Base-by-base conservation (phyloP, 2,329 filamentous ascomycete species). In the Xylaria sp. region DNA sequence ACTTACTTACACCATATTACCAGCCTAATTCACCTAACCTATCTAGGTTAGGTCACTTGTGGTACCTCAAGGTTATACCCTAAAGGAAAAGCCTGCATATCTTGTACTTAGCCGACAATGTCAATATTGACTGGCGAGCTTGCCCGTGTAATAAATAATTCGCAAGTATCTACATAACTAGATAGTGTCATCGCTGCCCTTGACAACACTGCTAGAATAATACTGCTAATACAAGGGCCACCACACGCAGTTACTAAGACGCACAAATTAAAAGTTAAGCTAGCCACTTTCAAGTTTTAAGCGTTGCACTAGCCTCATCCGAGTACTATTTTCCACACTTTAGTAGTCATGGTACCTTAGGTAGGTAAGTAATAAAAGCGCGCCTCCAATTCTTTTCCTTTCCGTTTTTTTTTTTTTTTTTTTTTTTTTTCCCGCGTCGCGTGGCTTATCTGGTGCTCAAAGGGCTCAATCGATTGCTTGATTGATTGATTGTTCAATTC, bases 361-460 rank as follows among this genome's bases (percentile, higher is more conserved):
- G 62, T 53, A 62, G 9, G 29, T 10, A 54, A 12, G 42, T 16
- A 57, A 53, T 53, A 53, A 47, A 65, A n/a, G 68, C 69, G 69
- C 69, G 69, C 66, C 51, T 63, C 48, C 63, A 44, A 63, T 63
- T 67, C 68, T 65, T 63, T 63, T 47, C 29, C 60, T 59, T 47
- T 42, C 37, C 13, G 10, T 44, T 44, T 44, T 53, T 59, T 63
- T 68, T 70, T 70, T n/a, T 44, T 44, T 44, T 53, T 59, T 63
- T 68, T 70, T 70, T 44, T 44, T 44, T 53, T 59, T 63, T 68
- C 68, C 68, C 69, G 69, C 69, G 69, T 71, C 69, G 69, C 69
- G 68, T 71, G 69, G 68, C 66, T 70, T 66, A 65, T 61, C 60
- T 66, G 10, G 44, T 50, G 50, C 44, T 51, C 67, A 10, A 59